Evolutionary conservation across 139 green algal species (phyloP).

Genomic region (Yamagishiella unicocca): DNA sequence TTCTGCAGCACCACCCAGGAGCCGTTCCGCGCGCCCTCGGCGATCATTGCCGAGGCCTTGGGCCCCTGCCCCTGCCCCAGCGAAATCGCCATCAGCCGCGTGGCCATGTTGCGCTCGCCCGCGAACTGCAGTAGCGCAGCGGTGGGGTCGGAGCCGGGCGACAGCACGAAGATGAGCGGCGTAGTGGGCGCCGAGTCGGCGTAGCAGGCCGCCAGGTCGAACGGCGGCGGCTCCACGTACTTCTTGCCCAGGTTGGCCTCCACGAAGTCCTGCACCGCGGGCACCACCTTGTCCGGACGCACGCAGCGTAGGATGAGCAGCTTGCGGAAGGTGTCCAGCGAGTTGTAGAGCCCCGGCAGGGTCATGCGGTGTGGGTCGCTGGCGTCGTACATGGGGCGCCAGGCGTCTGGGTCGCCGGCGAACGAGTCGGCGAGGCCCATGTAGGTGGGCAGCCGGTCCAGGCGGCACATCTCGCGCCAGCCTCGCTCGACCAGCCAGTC

Average conservation of each 20-base stretch:
- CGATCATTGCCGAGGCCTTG: constrained; percentile 82
- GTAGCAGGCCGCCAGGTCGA: constrained; percentile 81
- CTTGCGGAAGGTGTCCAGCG: constrained; percentile 70
- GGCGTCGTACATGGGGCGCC: constrained; percentile 71
- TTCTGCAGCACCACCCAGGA: constrained; percentile 81
- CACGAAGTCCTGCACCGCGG: constrained; percentile 70
- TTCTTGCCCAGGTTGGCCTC: constrained; percentile 62
- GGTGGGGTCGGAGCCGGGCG: constrained; percentile 78
- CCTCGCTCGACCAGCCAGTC: constrained; percentile 76
- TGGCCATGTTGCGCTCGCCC: constrained; percentile 69
- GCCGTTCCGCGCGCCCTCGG: constrained; percentile 62
- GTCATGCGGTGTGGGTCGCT: constrained; percentile 66
- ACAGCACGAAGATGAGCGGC: constrained; percentile 85
- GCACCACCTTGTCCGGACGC: constrained; percentile 82
- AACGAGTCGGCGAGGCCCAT: constrained; percentile 61
- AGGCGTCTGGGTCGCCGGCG: constrained; percentile 56
- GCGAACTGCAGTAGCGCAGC: constrained; percentile 73
- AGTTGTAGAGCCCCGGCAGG: constrained; percentile 65
- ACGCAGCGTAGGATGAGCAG: constrained; percentile 75
- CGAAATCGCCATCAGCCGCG: constrained; percentile 71
- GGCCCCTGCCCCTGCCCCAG: constrained; percentile 82
- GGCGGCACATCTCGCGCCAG: constrained; percentile 61
- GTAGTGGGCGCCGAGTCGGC: constrained; percentile 75
- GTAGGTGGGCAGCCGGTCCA: constrained; percentile 54
- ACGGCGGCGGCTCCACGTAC: constrained; percentile 78